phyloP scores from a whole-genome alignment of 2,329 filamentous ascomycete species.

The Fragosphaeria purpurea region DNA sequence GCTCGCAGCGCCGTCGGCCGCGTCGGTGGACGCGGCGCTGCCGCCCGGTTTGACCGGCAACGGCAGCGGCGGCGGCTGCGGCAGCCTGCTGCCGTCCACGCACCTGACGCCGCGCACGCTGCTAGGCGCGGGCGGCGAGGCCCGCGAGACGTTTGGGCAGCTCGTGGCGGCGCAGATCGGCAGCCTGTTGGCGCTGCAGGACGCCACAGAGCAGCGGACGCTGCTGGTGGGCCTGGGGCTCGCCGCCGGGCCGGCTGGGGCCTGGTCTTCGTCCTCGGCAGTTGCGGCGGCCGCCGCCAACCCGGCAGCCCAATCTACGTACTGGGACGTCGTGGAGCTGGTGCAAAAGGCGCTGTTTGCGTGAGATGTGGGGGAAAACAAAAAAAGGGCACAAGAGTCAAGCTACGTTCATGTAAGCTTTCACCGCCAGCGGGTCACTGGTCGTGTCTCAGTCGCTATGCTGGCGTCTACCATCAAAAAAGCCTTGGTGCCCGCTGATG shows the following conservation, averaged over 20 bases:
- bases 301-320: conserved; percentile 31
- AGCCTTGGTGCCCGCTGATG: too few relatives aligned
- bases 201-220: conserved; percentile 53
- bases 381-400: too few relatives aligned
- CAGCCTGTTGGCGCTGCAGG: conserved; percentile 62
- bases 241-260: conserved; percentile 29
- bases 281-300: neutral
- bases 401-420: too few relatives aligned
- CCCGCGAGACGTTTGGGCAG: conserved; percentile 75
- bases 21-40: conserved; percentile 50
- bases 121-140: conserved; percentile 69
- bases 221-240: conserved; percentile 54
- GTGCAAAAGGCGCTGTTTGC: conserved; percentile 41
- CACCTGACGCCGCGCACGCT: conserved; percentile 81
- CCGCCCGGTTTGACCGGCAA: conserved; percentile 30
- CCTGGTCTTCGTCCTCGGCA: neutral
- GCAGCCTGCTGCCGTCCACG: conserved; percentile 55
- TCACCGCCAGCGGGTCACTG: too few relatives aligned
- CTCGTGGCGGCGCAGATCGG: conserved; percentile 84
- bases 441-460: too few relatives aligned
- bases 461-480: too few relatives aligned
- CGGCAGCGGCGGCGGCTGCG: neutral
- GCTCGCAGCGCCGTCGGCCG: conserved; percentile 56
- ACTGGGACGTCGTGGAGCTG: conserved; percentile 56
- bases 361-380: too few relatives aligned